Conservation (phyloP, 2,329 filamentous ascomycete genomes). For the Neonectria ditissima region DNA sequence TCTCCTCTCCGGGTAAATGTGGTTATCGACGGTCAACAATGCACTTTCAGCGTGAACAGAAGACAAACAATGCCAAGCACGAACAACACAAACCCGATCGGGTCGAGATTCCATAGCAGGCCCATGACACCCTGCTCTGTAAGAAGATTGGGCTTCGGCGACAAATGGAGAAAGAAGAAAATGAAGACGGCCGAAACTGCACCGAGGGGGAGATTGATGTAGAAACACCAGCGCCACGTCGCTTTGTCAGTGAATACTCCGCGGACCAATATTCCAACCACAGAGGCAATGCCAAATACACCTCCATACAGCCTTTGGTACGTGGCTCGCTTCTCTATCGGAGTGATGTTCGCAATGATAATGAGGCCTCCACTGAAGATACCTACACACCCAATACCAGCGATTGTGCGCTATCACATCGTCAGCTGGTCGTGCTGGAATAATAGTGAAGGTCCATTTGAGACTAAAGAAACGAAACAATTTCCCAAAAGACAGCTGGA, state of each 20-base stretch:
- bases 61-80: slow-evolving; percentile 3
- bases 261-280: slow-evolving; percentile 21
- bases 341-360: slow-evolving; percentile 23
- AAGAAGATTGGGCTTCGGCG: neutral
- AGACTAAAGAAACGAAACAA: slow-evolving; percentile 43
- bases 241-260: slow-evolving; percentile 6
- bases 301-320: slow-evolving; percentile 20
- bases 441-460: slow-evolving; percentile 56
- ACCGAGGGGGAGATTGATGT: slow-evolving; percentile 16
- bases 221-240: slow-evolving; percentile 24
- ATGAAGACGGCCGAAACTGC: slow-evolving; percentile 3
- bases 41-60: slow-evolving; percentile 4
- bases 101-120: slow-evolving; percentile 7
- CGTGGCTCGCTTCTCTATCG: slow-evolving; percentile 18
- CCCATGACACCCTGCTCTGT: slow-evolving; percentile 2
- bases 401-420: slow-evolving; percentile 2
- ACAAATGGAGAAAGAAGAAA: neutral
- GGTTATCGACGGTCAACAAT: too few species aligned
- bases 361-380: slow-evolving; percentile 17
- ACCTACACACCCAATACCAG: slow-evolving; percentile 18
- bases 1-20: too few species aligned
- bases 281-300: slow-evolving; percentile 20
- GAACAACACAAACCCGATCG: neutral
- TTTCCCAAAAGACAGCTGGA: slow-evolving; percentile 54
- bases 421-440: slow-evolving; percentile 27